Evolutionary conservation across 129 eudicot species (phyloP), one percentile per base, ranked within the genome.

Genomic region (Tanacetum coccineum): DNA sequence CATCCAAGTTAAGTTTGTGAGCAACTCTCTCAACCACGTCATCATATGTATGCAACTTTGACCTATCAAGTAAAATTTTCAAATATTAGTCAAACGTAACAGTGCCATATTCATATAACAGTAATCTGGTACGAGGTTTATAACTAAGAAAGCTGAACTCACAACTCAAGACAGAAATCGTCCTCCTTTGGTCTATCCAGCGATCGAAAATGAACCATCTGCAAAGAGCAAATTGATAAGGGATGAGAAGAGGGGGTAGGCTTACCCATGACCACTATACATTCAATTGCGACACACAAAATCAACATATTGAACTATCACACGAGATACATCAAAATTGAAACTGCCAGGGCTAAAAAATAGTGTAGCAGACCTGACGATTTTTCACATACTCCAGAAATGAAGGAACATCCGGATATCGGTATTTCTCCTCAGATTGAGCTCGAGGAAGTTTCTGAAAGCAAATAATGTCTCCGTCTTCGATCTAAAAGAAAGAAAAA

Each of bases 381-480:
- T 89, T 86, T 67, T 89, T 87, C 76, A 89, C 97, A 69, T 94
- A 94, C 59, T 89, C 95, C 73, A 94, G 80, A 81, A 74, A 94
- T 28, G 93, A 89, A 58, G 95, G 90, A 71, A 87, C 93, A 45
- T 86, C 90, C 20, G 95, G 88, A 64, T 81, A 84, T 30, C 93
- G 84, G 45, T 63, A 63, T 59, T 76, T 76, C 74, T 73, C 83
- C 13, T 76, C 89, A 59, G 59, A 64, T 67, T 82, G 85, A 72
- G 85, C 78, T 14, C 64, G 75, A 60, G 73, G 76, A 32, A 72
- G 59, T 67, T 89, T 94, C 76, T 94, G 99, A 57, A 89, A 89
- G 87, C 99, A 89, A 18, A 94, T 79, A 10, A 94, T 94, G 72
- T 94, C 99, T 68, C 99, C 99, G 36, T 87, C 95, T 79, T 91